Base-by-base conservation (phyloP, 208 protist genomes). In the Leishmania martiniquensis region DNA sequence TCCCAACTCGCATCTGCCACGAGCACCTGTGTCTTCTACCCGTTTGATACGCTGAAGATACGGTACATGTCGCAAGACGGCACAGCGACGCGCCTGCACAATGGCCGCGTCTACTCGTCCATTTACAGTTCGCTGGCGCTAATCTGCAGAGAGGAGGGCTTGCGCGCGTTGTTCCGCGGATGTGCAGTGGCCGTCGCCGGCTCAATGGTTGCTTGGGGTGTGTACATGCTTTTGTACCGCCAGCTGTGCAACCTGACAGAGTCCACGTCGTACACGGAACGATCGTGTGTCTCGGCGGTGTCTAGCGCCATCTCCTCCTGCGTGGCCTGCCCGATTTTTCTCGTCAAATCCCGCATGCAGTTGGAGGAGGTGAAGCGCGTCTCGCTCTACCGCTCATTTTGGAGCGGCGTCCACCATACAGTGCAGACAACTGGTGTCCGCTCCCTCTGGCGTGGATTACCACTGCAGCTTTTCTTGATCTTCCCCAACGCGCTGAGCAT, bases 31-130 rank as follows among this genome's bases (percentile, higher is more conserved):
- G 47, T 75, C 32, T 93, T 94, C 62, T 98, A 99, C 80, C 97
- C 97, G 3, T 87, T 99, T n/a, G 97, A 99, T 63, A 81, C 95
- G 4, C 84, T 99, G 1, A 93, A 96, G 78, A 94, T 90, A 1
- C 86, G 94, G 15, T 93, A 94, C 60, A 96, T 98, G 85, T 82
- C 91, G 10, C 90, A 94, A 59, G 90, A 95, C 60, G 87, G 94
- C 45, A 91, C 82, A 17, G 67, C 52, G 29, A 22, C 74, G 39
- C 84, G 92, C 1, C 83, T 86, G 72, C 88, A 91, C 83, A 91
- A 96, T 66, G 88, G 88, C 34, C 78, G 74, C 54, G 85, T 83
- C 17, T 90, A 91, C 87, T 74, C 32, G 2, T 92, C 88, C 34
- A 82, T 89, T 34, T 63, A 17, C 5, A 75, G 73, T 39, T 72